Percentiles rank a stretch among this genome's conserved stretches.
Evolutionary conservation across 2,329 filamentous ascomycete genomes (phyloP).

Genomic region (Diaporthe sp.): DNA sequence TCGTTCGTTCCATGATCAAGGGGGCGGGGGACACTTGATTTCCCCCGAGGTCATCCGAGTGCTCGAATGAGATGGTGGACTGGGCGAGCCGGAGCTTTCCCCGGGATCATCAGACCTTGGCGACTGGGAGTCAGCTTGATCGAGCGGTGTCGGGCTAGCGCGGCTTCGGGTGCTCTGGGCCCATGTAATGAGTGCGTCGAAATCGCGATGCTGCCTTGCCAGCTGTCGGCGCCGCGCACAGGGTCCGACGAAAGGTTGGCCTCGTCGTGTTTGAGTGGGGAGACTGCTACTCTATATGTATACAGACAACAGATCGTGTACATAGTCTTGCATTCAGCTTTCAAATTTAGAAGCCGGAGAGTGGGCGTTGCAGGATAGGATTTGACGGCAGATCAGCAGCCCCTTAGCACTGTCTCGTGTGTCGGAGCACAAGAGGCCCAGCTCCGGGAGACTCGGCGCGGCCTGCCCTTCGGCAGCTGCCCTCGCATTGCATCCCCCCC

Average conservation of each 20-base stretch:
- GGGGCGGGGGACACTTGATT: neutral
- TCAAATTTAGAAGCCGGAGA: neutral
- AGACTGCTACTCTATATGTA: neutral
- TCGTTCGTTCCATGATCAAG: constrained; percentile 15
- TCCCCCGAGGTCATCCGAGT: constrained; percentile 27
- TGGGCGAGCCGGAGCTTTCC: constrained; percentile 28
- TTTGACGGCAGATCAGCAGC: constrained; percentile 23
- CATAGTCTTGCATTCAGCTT: neutral
- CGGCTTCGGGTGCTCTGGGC: constrained; percentile 14
- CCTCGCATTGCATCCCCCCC: neutral
- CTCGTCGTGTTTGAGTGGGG: neutral
- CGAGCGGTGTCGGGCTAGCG: constrained; percentile 32
- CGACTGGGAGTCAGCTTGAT: constrained; percentile 27
- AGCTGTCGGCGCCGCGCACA: neutral
- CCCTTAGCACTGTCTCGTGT: constrained; percentile 21
- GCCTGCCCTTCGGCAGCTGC: neutral
- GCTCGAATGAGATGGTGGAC: constrained; percentile 13
- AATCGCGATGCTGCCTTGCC: constrained; percentile 15
- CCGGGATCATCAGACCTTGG: constrained; percentile 29
- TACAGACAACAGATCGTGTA: neutral
- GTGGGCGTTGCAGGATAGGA: neutral
- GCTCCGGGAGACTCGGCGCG: constrained; percentile 30
- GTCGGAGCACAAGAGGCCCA: constrained; percentile 25
- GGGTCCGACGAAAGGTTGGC: neutral
- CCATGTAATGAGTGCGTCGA: constrained; percentile 4